These are phyloP conservation scores for Hirschioporus abietinus DNA, from an alignment of 768 basidiomycete genomes.

Conservation along the genomic window DNA sequence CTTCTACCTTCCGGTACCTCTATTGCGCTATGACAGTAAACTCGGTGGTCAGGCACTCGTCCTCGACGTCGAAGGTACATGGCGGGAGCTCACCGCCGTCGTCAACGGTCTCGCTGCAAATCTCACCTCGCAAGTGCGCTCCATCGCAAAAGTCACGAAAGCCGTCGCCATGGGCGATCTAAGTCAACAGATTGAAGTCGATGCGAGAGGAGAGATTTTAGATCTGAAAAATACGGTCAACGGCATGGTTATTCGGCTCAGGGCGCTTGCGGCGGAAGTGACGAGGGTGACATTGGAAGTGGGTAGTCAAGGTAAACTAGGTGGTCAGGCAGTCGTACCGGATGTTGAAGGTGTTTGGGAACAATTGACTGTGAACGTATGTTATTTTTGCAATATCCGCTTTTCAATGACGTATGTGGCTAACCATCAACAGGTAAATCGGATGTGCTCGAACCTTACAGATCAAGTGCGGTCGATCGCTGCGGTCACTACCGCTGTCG, in stretches of 20 bases:
- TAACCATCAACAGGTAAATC: slow-evolving; percentile 49
- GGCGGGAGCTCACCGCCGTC: slow-evolving; percentile 77
- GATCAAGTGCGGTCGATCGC: slow-evolving; percentile 83
- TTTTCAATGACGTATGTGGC: neutral
- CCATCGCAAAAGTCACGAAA: slow-evolving; percentile 58
- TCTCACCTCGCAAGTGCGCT: slow-evolving; percentile 31
- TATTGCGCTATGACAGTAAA: slow-evolving; percentile 38
- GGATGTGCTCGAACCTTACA: slow-evolving; percentile 77
- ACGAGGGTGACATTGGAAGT: slow-evolving; percentile 82
- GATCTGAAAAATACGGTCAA: slow-evolving; percentile 66
- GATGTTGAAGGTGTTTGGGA: slow-evolving; percentile 93
- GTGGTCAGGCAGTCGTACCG: slow-evolving; percentile 82
- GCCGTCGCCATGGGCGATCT: slow-evolving; percentile 86
- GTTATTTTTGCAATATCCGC: slow-evolving; percentile 15
- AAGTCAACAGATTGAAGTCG: slow-evolving; percentile 87
- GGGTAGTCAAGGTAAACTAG: slow-evolving; percentile 83
- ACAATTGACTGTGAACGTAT: slow-evolving; percentile 70
- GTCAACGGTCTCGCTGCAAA: slow-evolving; percentile 43
- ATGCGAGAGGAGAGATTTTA: slow-evolving; percentile 84
- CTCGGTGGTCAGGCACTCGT: slow-evolving; percentile 54
- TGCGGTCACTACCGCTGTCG: slow-evolving; percentile 83
- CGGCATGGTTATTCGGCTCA: slow-evolving; percentile 43
- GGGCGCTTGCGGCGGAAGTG: slow-evolving; percentile 75
- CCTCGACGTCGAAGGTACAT: slow-evolving; percentile 85
- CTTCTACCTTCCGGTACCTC: slow-evolving; percentile 15